These are phyloP conservation scores for Centaurea solstitialis DNA, from an alignment of 129 eudicot genomes.

Conservation along the genomic window DNA sequence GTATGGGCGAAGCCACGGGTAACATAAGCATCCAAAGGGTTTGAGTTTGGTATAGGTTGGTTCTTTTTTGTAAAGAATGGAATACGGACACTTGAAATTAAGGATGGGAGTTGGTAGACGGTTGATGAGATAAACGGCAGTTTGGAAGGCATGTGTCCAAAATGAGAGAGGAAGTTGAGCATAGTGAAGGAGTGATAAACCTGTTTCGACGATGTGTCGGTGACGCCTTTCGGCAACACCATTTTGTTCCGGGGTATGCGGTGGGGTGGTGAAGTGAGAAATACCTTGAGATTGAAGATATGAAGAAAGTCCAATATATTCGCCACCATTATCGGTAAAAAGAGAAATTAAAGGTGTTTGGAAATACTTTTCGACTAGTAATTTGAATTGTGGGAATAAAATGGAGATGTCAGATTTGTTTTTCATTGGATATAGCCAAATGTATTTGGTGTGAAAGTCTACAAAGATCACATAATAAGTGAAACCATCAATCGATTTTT, in stretches of 20 bases:
- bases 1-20: conserved; percentile 19
- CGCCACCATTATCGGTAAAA: conserved; percentile 26
- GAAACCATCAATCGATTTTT: conserved; percentile 16
- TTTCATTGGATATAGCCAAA: conserved; percentile 35
- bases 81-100: neutral
- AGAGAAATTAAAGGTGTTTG: neutral
- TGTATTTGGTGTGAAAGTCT: conserved; percentile 23
- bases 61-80: neutral
- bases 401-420: conserved; percentile 8
- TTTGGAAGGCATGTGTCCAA: conserved; percentile 25
- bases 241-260: conserved; percentile 29
- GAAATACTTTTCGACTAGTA: conserved; percentile 3
- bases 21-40: conserved; percentile 31
- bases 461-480: conserved; percentile 31
- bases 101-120: conserved; percentile 2
- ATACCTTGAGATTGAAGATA: conserved; percentile 17
- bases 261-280: conserved; percentile 13
- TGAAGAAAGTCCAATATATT: neutral
- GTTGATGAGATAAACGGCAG: conserved; percentile 18
- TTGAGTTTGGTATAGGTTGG: conserved; percentile 15
- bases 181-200: conserved; percentile 5
- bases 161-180: conserved; percentile 12
- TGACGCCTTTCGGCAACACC: conserved; percentile 26
- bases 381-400: conserved; percentile 15
- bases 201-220: conserved; percentile 24